These are phyloP conservation scores for Geranium brycei DNA, from an alignment of 345 rosid genomes.

Conservation along the genomic window DNA sequence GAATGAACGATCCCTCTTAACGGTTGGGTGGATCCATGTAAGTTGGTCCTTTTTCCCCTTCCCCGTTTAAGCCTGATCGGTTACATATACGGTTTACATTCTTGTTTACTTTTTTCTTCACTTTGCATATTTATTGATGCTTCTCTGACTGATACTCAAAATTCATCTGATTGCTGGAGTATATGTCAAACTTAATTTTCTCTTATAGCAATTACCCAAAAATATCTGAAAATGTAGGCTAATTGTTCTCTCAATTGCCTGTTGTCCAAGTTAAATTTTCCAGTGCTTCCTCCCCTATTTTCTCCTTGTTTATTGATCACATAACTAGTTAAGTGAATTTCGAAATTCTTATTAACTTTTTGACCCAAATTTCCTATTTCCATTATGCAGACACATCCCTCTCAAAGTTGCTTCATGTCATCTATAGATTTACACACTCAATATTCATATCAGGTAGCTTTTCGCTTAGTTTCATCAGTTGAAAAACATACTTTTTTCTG, in stretches of 20 bases:
- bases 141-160: not conserved
- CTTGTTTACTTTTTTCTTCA: not conserved
- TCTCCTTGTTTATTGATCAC: not conserved
- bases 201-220: not conserved
- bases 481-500: not conserved
- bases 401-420: conserved; percentile 92
- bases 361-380: not conserved
- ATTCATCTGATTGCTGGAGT: not conserved
- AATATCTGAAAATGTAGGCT: not conserved
- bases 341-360: not conserved
- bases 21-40: conserved; percentile 93
- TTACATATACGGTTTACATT: not conserved
- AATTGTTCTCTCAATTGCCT: not conserved
- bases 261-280: not conserved
- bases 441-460: conserved; percentile 62
- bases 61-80: not conserved
- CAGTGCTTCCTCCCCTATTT: not conserved
- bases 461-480: not conserved
- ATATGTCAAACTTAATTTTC: not conserved
- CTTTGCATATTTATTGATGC: not conserved
- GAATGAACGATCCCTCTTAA: conserved; percentile 52
- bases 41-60: conserved; percentile 9
- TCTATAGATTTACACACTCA: conserved; percentile 88
- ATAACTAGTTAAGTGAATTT: not conserved
- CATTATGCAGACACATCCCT: conserved; percentile 78